A percentile compares a stretch with the other conserved stretches of the same genome.
phyloP scores from a whole-genome alignment of 768 basidiomycete species.

The Trametes cubensis region DNA sequence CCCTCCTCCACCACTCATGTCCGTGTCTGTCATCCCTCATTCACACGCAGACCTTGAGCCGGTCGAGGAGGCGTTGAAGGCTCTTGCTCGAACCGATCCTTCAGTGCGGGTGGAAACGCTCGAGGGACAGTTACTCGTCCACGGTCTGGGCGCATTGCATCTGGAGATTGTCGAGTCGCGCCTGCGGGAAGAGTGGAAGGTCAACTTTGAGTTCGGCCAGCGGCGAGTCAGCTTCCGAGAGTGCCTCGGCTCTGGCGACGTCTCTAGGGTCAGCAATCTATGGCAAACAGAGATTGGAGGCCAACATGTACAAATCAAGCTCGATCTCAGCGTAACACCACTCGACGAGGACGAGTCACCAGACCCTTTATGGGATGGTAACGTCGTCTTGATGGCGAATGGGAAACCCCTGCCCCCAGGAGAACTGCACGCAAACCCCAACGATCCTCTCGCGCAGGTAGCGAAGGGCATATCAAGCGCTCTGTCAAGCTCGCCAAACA shows the following conservation, averaged over 20 bases:
- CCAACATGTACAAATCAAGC: slow-evolving; percentile 49
- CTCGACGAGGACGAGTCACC: slow-evolving; percentile 59
- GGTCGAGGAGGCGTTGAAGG: slow-evolving; percentile 72
- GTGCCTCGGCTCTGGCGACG: slow-evolving; percentile 39
- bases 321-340: slow-evolving; percentile 59
- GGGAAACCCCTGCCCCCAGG: slow-evolving; percentile 58
- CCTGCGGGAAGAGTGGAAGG: slow-evolving; percentile 78
- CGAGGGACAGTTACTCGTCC: slow-evolving; percentile 82
- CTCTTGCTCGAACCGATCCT: slow-evolving; percentile 85
- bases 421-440: slow-evolving; percentile 41
- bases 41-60: slow-evolving; percentile 78
- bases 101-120: slow-evolving; percentile 78
- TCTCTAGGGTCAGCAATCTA: slow-evolving; percentile 39
- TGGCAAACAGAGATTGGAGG: slow-evolving; percentile 72
- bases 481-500: slow-evolving; percentile 79
- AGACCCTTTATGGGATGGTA: slow-evolving; percentile 76
- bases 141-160: slow-evolving; percentile 84
- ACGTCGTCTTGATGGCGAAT: slow-evolving; percentile 61
- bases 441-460: slow-evolving; percentile 54
- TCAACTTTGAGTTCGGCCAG: slow-evolving; percentile 72
- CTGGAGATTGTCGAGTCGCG: slow-evolving; percentile 89
- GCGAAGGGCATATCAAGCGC: slow-evolving; percentile 71
- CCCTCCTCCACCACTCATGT: slow-evolving; percentile 84
- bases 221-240: slow-evolving; percentile 85
- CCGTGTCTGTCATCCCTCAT: slow-evolving; percentile 78